Base-by-base conservation (phyloP, 495 filamentous ascomycete species). In the Cryomyces minteri region DNA sequence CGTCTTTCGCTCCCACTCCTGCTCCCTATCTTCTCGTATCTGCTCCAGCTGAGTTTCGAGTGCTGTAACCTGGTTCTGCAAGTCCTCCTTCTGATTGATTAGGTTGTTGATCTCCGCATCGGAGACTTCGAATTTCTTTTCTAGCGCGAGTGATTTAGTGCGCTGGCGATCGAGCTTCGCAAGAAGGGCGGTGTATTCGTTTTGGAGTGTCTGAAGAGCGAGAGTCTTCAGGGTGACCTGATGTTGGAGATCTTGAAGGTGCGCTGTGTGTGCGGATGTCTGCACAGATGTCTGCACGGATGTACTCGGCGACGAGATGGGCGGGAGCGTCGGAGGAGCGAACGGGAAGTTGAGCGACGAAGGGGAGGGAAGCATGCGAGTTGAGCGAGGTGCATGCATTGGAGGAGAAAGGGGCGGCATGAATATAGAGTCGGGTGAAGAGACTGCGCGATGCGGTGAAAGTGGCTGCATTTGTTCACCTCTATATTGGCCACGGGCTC, bases 181-280 rank as follows among this genome's bases (percentile, higher is more conserved):
- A 0, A 69, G 59, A 11, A 71, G 50, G 41, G 58, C 55, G 29
- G 68, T 57, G 47, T 71, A 67, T 51, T 71, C 67, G 14, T 57
- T 54, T 44, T 65, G 64, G 0, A 71, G 55, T 0, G 67, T 66
- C 39, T 67, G 62, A 6, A 67, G 54, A 10, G 65, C 60, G 12
- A 69, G 54, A 6, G 67, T 67, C 42, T 69, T 69, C 31, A 68
- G 54, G 14, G 62, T 67, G 30, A 71, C 60, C 53, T 71, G 65
- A 46, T 69, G 67, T 47, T 69, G 67, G 18, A 25, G 18, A 1
- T 25, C 18, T 25, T 25, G 18, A 25, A 25, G 18, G 18, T 25
- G 18, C 18, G 18, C 18, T 25, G 18, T 25, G 18, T 25, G 18
- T 25, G 18, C 18, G 18, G 18, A 25, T 25, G 18, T 25, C 18